These are phyloP conservation scores for Volvox reticuliferus DNA, from an alignment of 139 green algal genomes.

Conservation along the genomic window DNA sequence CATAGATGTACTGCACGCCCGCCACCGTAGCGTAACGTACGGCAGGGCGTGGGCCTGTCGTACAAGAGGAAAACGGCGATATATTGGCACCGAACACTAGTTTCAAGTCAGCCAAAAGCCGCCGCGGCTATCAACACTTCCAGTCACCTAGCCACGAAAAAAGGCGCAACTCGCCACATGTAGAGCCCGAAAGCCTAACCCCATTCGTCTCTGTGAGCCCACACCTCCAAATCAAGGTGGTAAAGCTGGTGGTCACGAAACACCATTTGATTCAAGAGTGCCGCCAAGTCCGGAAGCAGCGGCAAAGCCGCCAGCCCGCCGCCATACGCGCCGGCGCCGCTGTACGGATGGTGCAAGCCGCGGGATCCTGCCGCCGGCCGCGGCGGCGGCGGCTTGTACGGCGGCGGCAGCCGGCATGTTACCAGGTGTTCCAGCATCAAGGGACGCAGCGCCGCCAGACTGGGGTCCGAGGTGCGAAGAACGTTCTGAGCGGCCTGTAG, in stretches of 20 bases:
- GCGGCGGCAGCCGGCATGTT: constrained; percentile 39
- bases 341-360: neutral
- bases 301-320: neutral
- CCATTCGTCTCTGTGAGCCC: neutral
- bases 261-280: constrained; percentile 46
- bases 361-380: neutral
- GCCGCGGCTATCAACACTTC: too few species aligned
- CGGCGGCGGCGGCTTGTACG: constrained; percentile 35
- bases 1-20: neutral
- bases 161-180: too few species aligned
- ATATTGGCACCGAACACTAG: too few species aligned
- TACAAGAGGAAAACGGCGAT: neutral
- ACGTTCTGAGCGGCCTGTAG: constrained; percentile 42
- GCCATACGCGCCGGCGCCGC: neutral
- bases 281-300: constrained; percentile 47
- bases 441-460: constrained; percentile 40
- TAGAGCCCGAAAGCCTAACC: neutral
- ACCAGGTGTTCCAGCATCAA: constrained; percentile 49
- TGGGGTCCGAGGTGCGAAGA: constrained; percentile 22
- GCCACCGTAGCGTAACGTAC: constrained; percentile 42
- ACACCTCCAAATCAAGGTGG: constrained; percentile 44
- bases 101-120: neutral
- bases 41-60: constrained; percentile 44
- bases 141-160: too few species aligned
- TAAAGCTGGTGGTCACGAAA: constrained; percentile 39